Percentiles rank a stretch among this genome's conserved stretches.
Evolutionary conservation across 2,329 filamentous ascomycete genomes (phyloP).

Genomic region (Dothistroma septosporum): DNA sequence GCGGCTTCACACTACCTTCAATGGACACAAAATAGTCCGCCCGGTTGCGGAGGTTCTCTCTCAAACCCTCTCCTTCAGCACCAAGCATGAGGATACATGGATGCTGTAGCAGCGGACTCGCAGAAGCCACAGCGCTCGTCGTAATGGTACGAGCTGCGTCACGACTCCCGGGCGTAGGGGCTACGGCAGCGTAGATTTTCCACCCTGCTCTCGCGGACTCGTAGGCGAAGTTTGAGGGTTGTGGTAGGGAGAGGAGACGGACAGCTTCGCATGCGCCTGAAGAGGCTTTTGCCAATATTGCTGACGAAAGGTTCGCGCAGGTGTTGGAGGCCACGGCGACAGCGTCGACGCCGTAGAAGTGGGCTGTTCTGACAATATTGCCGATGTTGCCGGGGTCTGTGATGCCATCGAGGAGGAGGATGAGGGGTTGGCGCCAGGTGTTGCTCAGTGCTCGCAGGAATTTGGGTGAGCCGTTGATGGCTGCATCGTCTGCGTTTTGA

Average conservation of each 20-base stretch:
- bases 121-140: slow-evolving; percentile 15
- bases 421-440: slow-evolving; percentile 58
- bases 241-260: slow-evolving; percentile 64
- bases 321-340: slow-evolving; percentile 69
- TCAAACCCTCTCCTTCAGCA: slow-evolving; percentile 72
- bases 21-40: slow-evolving; percentile 66
- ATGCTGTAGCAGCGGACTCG: slow-evolving; percentile 35
- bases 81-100: slow-evolving; percentile 80
- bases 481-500: slow-evolving; percentile 65
- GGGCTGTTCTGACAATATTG: slow-evolving; percentile 79
- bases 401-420: slow-evolving; percentile 71
- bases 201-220: slow-evolving; percentile 68
- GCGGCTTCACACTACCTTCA: slow-evolving; percentile 13
- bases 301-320: slow-evolving; percentile 68
- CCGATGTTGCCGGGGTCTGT: slow-evolving; percentile 83
- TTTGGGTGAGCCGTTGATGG: slow-evolving; percentile 64
- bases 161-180: slow-evolving; percentile 31
- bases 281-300: slow-evolving; percentile 80
- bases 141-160: slow-evolving; percentile 10
- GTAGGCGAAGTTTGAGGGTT: slow-evolving; percentile 65
- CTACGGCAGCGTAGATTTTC: slow-evolving; percentile 73
- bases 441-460: slow-evolving; percentile 47
- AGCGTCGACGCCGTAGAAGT: slow-evolving; percentile 85
- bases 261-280: slow-evolving; percentile 82
- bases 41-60: slow-evolving; percentile 58